A percentile compares a stretch with the other conserved stretches of the same genome.
phyloP scores from a whole-genome alignment of 1,284 basidiomycete genomes.

The Pseudozyma sp. region DNA sequence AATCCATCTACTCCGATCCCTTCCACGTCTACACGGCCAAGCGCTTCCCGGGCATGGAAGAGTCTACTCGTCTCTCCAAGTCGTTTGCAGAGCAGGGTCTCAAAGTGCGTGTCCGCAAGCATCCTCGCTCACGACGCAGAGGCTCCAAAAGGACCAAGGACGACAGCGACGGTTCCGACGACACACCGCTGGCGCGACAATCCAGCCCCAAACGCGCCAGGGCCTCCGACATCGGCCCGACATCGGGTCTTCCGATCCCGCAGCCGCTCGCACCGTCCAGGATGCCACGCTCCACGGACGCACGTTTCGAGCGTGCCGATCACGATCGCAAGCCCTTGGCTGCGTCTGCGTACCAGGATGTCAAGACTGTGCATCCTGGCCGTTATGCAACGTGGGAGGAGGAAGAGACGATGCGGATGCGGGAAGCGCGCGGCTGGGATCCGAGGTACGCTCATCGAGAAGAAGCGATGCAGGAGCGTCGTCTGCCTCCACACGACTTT shows the following conservation, averaged over 20 bases:
- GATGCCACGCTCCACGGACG: constrained; percentile 21
- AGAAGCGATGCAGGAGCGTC: constrained; percentile 1
- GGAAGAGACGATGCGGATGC: constrained; percentile 22
- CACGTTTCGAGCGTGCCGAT: constrained; percentile 21
- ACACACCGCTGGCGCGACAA: constrained; percentile 11
- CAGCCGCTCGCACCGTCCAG: constrained; percentile 12
- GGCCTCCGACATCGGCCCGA: constrained; percentile 26
- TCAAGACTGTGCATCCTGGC: neutral
- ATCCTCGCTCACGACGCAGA: constrained; percentile 50
- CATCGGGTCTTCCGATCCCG: constrained; percentile 25
- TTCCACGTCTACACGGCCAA: constrained; percentile 65
- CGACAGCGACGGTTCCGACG: constrained; percentile 48
- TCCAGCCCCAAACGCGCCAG: constrained; percentile 38
- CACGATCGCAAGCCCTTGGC: constrained; percentile 16
- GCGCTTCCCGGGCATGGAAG: constrained; percentile 65
- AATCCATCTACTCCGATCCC: constrained; percentile 61
- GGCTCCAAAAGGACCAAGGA: constrained; percentile 44
- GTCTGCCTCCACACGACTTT: constrained; percentile 11
- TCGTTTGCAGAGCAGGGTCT: constrained; percentile 65
- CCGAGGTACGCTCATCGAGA: constrained; percentile 22
- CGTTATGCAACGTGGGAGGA: constrained; percentile 16
- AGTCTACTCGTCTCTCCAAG: constrained; percentile 59
- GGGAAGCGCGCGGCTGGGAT: constrained; percentile 15
- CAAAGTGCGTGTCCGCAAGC: constrained; percentile 66
- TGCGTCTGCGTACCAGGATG: constrained; percentile 7